These are phyloP conservation scores for Colletotrichum sp. DNA, from an alignment of 2,329 filamentous ascomycete genomes.

Conservation along the genomic window DNA sequence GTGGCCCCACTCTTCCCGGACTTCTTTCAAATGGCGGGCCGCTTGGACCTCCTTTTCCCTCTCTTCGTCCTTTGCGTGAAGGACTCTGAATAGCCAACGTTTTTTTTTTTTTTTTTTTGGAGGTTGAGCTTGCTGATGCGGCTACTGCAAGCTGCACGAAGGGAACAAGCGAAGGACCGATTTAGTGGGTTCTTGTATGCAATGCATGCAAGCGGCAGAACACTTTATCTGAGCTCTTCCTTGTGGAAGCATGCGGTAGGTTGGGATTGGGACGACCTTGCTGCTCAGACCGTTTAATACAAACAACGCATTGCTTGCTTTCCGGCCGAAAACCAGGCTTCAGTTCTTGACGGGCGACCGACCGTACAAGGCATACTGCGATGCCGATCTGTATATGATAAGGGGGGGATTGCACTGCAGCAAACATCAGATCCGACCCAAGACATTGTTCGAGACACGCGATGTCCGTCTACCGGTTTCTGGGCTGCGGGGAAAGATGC, in stretches of 20 bases:
- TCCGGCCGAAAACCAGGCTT: neutral
- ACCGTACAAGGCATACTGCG: neutral
- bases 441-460: neutral
- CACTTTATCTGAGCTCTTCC: neutral
- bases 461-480: neutral
- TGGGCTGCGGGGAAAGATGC: neutral
- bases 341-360: neutral
- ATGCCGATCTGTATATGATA: neutral
- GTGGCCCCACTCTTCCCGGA: too few relatives aligned
- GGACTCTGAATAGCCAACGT: neutral
- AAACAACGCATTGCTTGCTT: neutral
- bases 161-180: neutral
- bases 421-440: neutral
- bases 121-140: neutral
- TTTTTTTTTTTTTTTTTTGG: neutral
- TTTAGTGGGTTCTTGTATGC: neutral
- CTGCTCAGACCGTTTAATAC: neutral
- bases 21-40: neutral
- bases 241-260: neutral
- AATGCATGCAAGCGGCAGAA: neutral
- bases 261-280: neutral
- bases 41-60: neutral
- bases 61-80: neutral
- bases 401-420: neutral
- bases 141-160: neutral